Evolutionary conservation across 495 filamentous ascomycete species (phyloP), one percentile per base, ranked within the genome.

Genomic region (Penicillium silybi): DNA sequence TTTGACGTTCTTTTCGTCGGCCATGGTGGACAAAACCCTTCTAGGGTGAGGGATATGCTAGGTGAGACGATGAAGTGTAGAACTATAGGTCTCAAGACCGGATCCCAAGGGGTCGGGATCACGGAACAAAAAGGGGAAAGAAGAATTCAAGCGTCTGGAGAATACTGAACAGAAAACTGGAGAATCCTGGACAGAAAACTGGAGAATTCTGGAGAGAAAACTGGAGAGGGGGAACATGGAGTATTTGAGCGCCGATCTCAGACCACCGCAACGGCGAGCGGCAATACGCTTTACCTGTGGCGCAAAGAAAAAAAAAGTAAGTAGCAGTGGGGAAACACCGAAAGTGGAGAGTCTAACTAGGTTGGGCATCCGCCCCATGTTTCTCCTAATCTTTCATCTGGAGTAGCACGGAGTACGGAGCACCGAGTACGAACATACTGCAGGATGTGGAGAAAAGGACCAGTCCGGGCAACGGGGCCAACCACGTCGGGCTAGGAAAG

Each of bases 1-100:
- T 34, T 70, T 64, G 44, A 61, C 46, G 50, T 69, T 65, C 38
- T 70, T 64, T 16, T 48, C n/a, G 17, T 62, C 58, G 17, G 64
- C 57, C 67, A 72, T 72, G 52, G 20, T 61, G 44, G 19, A 39
- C 34, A 18, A 19, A 44, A 17, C 25, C 20, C 38, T 39, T 48
- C 35, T 34, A 46, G 43, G 37, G 27, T 37, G 20, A 32, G 32
- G 41, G 15, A n/a, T 23, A n/a, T 18, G 13, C 8, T 32, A 29
- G 4, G 9, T 32, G 29, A 32, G 6, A n/a, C 13, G 45, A 50
- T 37, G n/a, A 39, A 22, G 3, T 18, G 18, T 46, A 51, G 18
- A 26, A 47, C 25, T 39, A 43, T 32, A n/a, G 41, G 40, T 39
- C 26, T 13, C 29, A 32, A 29, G 29, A 32, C 29, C 11, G 29